These are phyloP conservation scores for Cerrena zonata DNA, from an alignment of 1,284 basidiomycete species.

Conservation along the genomic window DNA sequence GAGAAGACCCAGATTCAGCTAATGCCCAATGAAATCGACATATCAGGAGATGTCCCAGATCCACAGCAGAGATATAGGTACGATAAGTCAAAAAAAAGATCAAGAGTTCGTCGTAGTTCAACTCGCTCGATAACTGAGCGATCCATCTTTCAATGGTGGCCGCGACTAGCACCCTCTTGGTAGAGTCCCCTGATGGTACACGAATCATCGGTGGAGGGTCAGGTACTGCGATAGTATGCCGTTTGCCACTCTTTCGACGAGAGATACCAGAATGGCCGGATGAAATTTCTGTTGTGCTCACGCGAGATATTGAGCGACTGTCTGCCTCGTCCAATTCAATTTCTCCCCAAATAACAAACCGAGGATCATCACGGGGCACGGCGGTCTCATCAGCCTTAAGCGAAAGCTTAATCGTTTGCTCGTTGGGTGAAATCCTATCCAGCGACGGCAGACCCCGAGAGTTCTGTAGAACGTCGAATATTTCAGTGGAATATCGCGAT, in stretches of 20 bases:
- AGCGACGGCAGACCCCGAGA: constrained; percentile 68
- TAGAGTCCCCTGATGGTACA: constrained; percentile 24
- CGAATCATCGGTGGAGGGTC: constrained; percentile 23
- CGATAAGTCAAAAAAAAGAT: constrained; percentile 87
- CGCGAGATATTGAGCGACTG: constrained; percentile 36
- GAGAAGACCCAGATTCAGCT: constrained; percentile 42
- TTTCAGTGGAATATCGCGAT: constrained; percentile 62
- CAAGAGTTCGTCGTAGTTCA: constrained; percentile 77
- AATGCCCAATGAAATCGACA: constrained; percentile 84
- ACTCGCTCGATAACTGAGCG: constrained; percentile 77
- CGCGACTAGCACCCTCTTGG: constrained; percentile 61
- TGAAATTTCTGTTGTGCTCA: constrained; percentile 45
- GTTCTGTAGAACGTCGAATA: constrained; percentile 78
- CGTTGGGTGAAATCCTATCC: constrained; percentile 46
- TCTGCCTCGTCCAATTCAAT: constrained; percentile 33
- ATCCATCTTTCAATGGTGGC: constrained; percentile 89
- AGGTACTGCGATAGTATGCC: constrained; percentile 6
- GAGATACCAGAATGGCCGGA: constrained; percentile 36
- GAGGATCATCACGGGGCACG: constrained; percentile 73
- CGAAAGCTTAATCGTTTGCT: constrained; percentile 63
- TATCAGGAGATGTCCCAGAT: constrained; percentile 74
- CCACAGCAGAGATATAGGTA: constrained; percentile 69
- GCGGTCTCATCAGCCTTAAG: constrained; percentile 58
- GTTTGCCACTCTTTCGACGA: constrained; percentile 27
- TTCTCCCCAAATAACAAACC: constrained; percentile 86